Percentiles rank a stretch among this genome's conserved stretches.
These are phyloP conservation scores for Rossbeevera mucosa DNA, from an alignment of 768 basidiomycete species.

Conservation along the genomic window DNA sequence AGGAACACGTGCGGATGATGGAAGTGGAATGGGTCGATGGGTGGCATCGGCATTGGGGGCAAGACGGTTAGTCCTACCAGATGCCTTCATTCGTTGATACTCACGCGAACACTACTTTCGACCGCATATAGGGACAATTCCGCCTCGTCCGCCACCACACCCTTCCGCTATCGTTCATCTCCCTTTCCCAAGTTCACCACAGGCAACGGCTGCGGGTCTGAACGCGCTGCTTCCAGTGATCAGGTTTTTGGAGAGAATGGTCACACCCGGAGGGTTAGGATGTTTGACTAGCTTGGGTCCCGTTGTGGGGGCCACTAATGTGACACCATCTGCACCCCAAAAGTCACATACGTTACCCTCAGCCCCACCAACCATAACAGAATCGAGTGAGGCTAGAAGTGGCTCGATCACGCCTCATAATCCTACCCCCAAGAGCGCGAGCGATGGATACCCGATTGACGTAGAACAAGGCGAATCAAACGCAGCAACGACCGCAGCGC, in stretches of 20 bases:
- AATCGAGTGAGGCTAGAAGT: slow-evolving; percentile 13
- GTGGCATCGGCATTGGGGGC: slow-evolving; percentile 24
- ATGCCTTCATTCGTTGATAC: not conserved
- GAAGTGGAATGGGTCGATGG: slow-evolving; percentile 63
- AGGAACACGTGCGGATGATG: slow-evolving; percentile 66
- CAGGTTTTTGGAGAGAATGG: slow-evolving; percentile 62
- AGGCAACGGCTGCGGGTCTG: slow-evolving; percentile 50
- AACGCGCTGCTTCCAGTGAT: slow-evolving; percentile 58
- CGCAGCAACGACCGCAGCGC: slow-evolving; percentile 4
- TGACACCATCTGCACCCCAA: slow-evolving; percentile 4
- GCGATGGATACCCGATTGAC: slow-evolving; percentile 16
- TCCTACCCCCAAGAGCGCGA: not conserved
- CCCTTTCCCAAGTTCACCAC: slow-evolving; percentile 68
- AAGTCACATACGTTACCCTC: slow-evolving; percentile 12
- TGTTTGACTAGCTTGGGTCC: slow-evolving; percentile 8
- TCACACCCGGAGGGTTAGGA: slow-evolving; percentile 41
- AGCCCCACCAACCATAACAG: slow-evolving; percentile 18
- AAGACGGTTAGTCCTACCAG: slow-evolving; percentile 7
- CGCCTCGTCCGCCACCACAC: slow-evolving; percentile 64
- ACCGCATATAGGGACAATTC: slow-evolving; percentile 26
- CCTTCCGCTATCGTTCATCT: slow-evolving; percentile 69
- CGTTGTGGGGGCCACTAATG: slow-evolving; percentile 2
- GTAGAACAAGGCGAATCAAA: slow-evolving; percentile 12
- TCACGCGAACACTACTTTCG: slow-evolving; percentile 4
- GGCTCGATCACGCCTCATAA: slow-evolving; percentile 17